Evolutionary conservation across 768 basidiomycete species (phyloP).

Genomic region (Xerocomus potaroensis): DNA sequence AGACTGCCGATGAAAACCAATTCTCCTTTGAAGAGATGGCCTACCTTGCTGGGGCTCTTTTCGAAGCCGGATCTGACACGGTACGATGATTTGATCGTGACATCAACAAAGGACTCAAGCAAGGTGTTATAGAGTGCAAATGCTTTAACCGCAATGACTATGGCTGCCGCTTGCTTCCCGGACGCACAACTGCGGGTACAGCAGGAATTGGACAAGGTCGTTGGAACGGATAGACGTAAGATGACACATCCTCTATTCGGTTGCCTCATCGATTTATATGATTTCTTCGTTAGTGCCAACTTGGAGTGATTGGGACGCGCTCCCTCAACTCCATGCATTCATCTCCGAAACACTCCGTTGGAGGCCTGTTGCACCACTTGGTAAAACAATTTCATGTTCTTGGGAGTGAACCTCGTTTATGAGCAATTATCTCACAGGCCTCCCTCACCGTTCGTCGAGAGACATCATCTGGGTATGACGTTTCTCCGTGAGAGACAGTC

Average conservation of each 20-base stretch:
- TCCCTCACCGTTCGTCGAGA: slow-evolving; percentile 57
- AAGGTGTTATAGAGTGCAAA: neutral
- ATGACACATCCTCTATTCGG: neutral
- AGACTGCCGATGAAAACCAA: slow-evolving; percentile 43
- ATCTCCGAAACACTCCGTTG: slow-evolving; percentile 35
- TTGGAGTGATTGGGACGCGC: slow-evolving; percentile 30
- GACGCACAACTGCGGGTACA: slow-evolving; percentile 46
- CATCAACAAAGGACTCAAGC: neutral
- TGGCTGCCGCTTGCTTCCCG: slow-evolving; percentile 55
- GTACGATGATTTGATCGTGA: slow-evolving; percentile 9
- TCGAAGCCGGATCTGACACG: slow-evolving; percentile 60
- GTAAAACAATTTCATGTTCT: slow-evolving; percentile 2
- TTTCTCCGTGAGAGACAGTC: slow-evolving; percentile 28
- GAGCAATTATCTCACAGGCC: slow-evolving; percentile 24
- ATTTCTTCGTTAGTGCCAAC: slow-evolving; percentile 29
- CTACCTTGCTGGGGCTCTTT: slow-evolving; percentile 56
- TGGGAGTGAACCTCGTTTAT: too few species aligned
- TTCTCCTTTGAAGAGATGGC: slow-evolving; percentile 51
- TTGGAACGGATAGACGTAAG: slow-evolving; percentile 38
- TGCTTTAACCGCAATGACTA: slow-evolving; percentile 36
- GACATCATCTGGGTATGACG: slow-evolving; percentile 56
- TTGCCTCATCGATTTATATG: neutral
- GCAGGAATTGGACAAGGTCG: slow-evolving; percentile 47
- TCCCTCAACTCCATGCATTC: slow-evolving; percentile 37
- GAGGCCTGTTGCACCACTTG: slow-evolving; percentile 32